Percentiles rank a stretch among this genome's conserved stretches.
These are phyloP conservation scores for Mycena kentingensis DNA, from an alignment of 768 basidiomycete species.

Conservation along the genomic window DNA sequence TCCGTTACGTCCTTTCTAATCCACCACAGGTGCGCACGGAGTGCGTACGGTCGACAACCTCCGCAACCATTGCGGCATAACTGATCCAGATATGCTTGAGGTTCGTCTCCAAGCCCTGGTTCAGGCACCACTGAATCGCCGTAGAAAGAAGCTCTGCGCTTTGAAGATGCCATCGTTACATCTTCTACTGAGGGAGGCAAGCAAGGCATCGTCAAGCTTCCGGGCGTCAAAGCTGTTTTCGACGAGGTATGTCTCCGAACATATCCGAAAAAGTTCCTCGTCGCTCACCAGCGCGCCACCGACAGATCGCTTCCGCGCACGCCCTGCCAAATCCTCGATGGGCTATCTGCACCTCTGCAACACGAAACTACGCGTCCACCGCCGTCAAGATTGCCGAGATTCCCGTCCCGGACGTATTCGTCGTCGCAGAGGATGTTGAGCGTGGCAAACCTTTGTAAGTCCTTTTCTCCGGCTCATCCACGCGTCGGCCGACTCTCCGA, in stretches of 20 bases:
- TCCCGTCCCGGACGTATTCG: constrained; percentile 70
- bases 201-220: constrained; percentile 69
- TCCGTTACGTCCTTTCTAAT: constrained; percentile 8
- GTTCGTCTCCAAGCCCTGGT: constrained; percentile 42
- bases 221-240: constrained; percentile 67
- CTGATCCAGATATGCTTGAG: constrained; percentile 67
- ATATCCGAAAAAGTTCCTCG: neutral
- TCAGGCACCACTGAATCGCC: constrained; percentile 7
- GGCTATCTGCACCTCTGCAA: constrained; percentile 90
- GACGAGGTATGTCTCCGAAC: constrained; percentile 45
- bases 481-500: constrained; percentile 2
- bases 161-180: constrained; percentile 78
- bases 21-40: constrained; percentile 67
- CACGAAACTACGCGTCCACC: constrained; percentile 68
- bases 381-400: constrained; percentile 70
- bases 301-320: constrained; percentile 41
- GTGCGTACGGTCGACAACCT: constrained; percentile 85
- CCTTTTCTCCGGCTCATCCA: constrained; percentile 5
- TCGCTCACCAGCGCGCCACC: neutral
- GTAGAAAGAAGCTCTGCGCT: constrained; percentile 72
- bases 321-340: constrained; percentile 63
- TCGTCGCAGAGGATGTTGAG: constrained; percentile 81
- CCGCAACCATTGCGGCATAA: constrained; percentile 66
- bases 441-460: constrained; percentile 69
- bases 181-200: constrained; percentile 54